These are phyloP conservation scores for Xylaria intraflava DNA, from an alignment of 495 filamentous ascomycete species.

Conservation along the genomic window DNA sequence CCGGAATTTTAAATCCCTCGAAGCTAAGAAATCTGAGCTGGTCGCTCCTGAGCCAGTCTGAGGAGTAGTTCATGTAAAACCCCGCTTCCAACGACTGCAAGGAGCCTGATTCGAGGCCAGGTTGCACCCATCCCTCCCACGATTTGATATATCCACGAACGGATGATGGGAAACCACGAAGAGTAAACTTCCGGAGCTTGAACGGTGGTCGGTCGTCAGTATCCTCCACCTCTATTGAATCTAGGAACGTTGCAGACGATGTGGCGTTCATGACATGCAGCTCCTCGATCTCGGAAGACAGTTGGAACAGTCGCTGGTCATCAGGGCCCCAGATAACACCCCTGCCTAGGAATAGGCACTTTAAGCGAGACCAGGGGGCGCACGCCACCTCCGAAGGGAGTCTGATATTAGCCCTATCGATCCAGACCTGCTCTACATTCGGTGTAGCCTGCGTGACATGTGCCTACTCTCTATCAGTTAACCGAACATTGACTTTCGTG, in stretches of 20 bases:
- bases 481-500: not conserved
- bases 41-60: slow-evolving; percentile 17
- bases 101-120: slow-evolving; percentile 21
- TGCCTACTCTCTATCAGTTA: slow-evolving; percentile 11
- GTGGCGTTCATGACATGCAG: slow-evolving; percentile 6
- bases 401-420: slow-evolving; percentile 4
- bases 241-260: not conserved
- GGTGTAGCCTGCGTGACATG: slow-evolving; percentile 8
- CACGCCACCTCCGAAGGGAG: not conserved
- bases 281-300: slow-evolving; percentile 14
- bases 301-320: not conserved
- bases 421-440: slow-evolving; percentile 20
- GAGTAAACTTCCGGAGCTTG: slow-evolving; percentile 1
- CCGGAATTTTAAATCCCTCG: slow-evolving; percentile 6
- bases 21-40: slow-evolving; percentile 16
- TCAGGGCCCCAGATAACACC: not conserved
- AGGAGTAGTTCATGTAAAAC: not conserved
- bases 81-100: slow-evolving; percentile 17
- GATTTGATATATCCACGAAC: not conserved
- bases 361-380: slow-evolving; percentile 12
- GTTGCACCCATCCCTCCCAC: slow-evolving; percentile 12
- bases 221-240: not conserved
- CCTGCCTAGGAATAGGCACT: slow-evolving; percentile 13
- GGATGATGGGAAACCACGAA: not conserved
- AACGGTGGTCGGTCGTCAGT: not conserved